Conservation (phyloP, 2,329 filamentous ascomycete species). For the Cercospora zeina region DNA sequence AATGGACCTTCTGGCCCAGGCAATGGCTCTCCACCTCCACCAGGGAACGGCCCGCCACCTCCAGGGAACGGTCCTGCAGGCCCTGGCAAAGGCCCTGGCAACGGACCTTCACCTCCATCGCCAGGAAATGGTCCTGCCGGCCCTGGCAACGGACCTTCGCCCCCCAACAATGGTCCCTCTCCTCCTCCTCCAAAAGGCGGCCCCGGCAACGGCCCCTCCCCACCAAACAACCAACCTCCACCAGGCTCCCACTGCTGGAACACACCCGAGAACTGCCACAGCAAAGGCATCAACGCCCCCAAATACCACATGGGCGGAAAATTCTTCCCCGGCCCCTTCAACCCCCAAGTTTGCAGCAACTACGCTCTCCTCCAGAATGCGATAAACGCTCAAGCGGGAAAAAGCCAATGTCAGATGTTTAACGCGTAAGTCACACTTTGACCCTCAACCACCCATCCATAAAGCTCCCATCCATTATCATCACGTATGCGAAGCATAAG, state of each 20-base stretch:
- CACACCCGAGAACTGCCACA: slow-evolving; percentile 23
- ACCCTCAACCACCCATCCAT: too few species aligned
- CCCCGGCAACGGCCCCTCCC: slow-evolving; percentile 4
- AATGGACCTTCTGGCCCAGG: not conserved
- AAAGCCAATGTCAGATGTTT: slow-evolving; percentile 34
- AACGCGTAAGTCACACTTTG: slow-evolving; percentile 27
- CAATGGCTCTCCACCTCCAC: too few species aligned
- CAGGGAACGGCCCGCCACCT: not conserved
- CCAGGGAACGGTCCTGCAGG: not conserved
- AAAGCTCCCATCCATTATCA: too few species aligned
- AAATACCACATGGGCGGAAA: slow-evolving; percentile 30
- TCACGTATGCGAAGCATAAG: too few species aligned
- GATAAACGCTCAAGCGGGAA: slow-evolving; percentile 21
- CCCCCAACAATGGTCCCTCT: not conserved
- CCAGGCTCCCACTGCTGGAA: slow-evolving; percentile 6
- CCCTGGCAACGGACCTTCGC: not conserved
- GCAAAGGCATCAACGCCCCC: slow-evolving; percentile 28
- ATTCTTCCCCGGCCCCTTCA: slow-evolving; percentile 37
- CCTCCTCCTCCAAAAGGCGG: slow-evolving; percentile 1
- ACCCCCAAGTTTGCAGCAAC: slow-evolving; percentile 35
- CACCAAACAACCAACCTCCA: slow-evolving; percentile 15
- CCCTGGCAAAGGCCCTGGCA: not conserved
- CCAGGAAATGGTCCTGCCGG: not conserved
- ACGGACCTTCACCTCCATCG: too few species aligned
- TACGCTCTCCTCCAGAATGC: slow-evolving; percentile 32